These are phyloP conservation scores for Solanum medicagineum DNA, from an alignment of 257 asterid species.

Conservation along the genomic window DNA sequence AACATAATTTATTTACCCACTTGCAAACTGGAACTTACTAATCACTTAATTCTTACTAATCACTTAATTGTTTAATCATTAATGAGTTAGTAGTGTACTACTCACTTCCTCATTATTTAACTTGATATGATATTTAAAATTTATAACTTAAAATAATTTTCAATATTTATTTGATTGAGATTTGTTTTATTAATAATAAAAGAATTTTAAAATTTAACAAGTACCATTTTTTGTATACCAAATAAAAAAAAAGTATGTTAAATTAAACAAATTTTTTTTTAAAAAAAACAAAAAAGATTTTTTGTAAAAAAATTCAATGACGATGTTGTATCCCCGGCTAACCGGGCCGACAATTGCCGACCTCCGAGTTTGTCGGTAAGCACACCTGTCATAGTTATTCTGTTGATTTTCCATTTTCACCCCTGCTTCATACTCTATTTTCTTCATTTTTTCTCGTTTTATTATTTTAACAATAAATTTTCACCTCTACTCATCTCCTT, in stretches of 20 bases:
- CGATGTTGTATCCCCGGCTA: slow-evolving; percentile 51
- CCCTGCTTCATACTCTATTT: background rate
- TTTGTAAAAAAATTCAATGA: background rate
- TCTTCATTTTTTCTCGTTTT: too few species aligned
- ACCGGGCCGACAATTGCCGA: slow-evolving; percentile 72
- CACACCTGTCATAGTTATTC: slow-evolving; percentile 19
- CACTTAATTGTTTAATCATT: background rate
- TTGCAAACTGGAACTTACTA: background rate
- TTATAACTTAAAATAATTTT: too few species aligned
- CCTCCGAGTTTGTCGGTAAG: slow-evolving; percentile 64
- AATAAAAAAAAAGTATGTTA: background rate
- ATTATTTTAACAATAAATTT: too few species aligned
- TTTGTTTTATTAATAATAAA: too few species aligned
- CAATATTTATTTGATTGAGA: too few species aligned
- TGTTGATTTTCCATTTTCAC: slow-evolving; percentile 8
- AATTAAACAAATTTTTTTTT: background rate
- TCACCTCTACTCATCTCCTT: too few species aligned
- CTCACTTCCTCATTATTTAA: background rate
- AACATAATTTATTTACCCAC: background rate
- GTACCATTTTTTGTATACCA: too few species aligned
- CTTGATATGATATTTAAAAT: too few species aligned
- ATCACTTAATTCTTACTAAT: background rate
- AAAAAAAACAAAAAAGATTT: too few species aligned
- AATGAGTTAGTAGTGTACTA: background rate
- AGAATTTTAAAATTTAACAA: too few species aligned